phyloP scores from a whole-genome alignment of 1,139 yeast species.

The Chernovozyma sophiae-reginae region DNA sequence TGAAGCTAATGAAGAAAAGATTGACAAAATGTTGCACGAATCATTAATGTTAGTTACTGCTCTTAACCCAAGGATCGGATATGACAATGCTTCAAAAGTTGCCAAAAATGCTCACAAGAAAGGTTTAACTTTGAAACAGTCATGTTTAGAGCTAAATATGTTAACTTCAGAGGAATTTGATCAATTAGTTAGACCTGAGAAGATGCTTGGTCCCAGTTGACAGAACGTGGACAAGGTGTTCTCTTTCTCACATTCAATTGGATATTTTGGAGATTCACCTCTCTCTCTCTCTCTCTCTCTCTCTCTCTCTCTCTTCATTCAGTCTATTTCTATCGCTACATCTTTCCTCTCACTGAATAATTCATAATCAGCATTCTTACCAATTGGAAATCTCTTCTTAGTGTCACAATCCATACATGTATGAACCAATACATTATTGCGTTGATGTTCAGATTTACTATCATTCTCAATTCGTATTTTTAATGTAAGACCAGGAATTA shows the following conservation, averaged over 20 bases:
- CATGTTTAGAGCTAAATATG: slow-evolving; percentile 79
- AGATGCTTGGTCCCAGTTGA: slow-evolving; percentile 82
- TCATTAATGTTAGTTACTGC: slow-evolving; percentile 95
- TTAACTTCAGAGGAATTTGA: slow-evolving; percentile 77
- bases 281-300: too few species aligned
- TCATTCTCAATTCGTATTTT: slow-evolving; percentile 25
- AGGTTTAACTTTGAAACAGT: slow-evolving; percentile 84
- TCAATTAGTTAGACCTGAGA: slow-evolving; percentile 91
- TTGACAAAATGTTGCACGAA: slow-evolving; percentile 76
- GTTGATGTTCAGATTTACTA: slow-evolving; percentile 19
- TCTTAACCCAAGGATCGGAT: slow-evolving; percentile 92
- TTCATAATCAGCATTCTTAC: slow-evolving; percentile 24
- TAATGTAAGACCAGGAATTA: slow-evolving; percentile 46
- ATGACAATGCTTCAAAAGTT: slow-evolving; percentile 87
- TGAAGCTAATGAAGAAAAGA: slow-evolving; percentile 75
- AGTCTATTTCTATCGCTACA: slow-evolving; percentile 8
- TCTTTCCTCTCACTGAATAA: slow-evolving; percentile 27
- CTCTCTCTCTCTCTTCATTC: neutral
- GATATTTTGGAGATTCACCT: too few species aligned
- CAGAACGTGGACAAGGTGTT: too few species aligned
- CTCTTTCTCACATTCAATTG: too few species aligned
- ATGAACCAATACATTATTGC: slow-evolving; percentile 30
- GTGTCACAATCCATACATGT: slow-evolving; percentile 23
- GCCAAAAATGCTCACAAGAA: slow-evolving; percentile 96
- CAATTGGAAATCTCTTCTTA: slow-evolving; percentile 32